phyloP scores from a whole-genome alignment of 2,329 filamentous ascomycete species.

The Trichophyton verrucosum region DNA sequence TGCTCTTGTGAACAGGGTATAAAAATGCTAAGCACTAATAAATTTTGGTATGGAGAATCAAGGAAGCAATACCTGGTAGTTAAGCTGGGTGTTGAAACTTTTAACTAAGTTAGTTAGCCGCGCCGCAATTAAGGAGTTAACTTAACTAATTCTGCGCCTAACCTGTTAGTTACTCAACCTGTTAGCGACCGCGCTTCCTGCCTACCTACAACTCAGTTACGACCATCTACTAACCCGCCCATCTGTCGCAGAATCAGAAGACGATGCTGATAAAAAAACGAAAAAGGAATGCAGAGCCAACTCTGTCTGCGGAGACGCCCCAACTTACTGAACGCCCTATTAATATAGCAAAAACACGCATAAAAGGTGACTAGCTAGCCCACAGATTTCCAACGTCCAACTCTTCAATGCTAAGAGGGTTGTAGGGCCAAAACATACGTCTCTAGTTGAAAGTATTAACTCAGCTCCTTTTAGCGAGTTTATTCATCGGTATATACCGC shows the following conservation, averaged over 20 bases:
- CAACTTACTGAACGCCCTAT: background rate
- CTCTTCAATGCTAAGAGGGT: background rate
- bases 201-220: background rate
- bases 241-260: background rate
- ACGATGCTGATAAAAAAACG: background rate
- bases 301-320: no score
- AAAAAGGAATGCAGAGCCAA: background rate
- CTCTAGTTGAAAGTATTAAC: constrained; percentile 33
- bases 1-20: background rate
- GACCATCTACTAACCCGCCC: background rate
- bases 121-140: background rate
- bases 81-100: no score
- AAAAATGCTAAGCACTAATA: background rate
- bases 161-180: no score
- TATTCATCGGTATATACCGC: constrained; percentile 23
- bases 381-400: background rate
- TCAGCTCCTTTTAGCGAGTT: constrained; percentile 29
- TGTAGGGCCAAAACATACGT: background rate
- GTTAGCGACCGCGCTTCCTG: background rate
- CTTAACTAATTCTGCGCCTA: background rate
- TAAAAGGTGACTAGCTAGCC: background rate
- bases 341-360: background rate
- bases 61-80: no score
- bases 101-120: no score
- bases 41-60: background rate